Percentiles rank a stretch among this genome's conserved stretches.
Evolutionary conservation across 441 rosid species (phyloP).

Genomic region (Croton laevigatus): DNA sequence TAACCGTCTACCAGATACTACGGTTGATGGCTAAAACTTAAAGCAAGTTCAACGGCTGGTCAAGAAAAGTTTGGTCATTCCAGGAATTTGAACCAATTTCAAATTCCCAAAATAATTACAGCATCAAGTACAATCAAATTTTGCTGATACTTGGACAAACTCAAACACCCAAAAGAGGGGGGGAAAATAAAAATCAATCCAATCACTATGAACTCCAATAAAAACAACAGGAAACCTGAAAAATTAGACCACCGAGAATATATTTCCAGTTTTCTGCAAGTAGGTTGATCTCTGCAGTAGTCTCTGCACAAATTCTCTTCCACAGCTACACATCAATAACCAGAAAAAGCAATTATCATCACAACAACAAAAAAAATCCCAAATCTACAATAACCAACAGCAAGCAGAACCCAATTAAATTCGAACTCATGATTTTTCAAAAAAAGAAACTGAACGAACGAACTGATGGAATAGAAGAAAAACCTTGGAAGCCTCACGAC

Average conservation of each 20-base stretch:
- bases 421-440: background rate
- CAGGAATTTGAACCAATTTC: background rate
- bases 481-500: constrained; percentile 99
- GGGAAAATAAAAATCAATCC: too few species aligned
- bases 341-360: background rate
- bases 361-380: background rate
- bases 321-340: constrained; percentile 53
- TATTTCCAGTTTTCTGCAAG: constrained; percentile 88
- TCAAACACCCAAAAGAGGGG: background rate
- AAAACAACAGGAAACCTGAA: constrained; percentile 54
- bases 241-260: constrained; percentile 83
- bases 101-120: constrained; percentile 6
- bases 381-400: background rate
- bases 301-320: constrained; percentile 89
- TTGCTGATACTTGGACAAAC: background rate
- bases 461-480: background rate
- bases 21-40: constrained; percentile 13
- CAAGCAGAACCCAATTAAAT: background rate
- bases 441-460: background rate
- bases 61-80: background rate
- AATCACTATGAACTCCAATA: background rate
- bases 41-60: constrained; percentile 11
- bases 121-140: background rate
- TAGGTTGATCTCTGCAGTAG: constrained; percentile 70
- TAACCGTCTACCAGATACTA: constrained; percentile 42